Base-by-base conservation (phyloP, 2,329 filamentous ascomycete species). In the Microdochium nivale region DNA sequence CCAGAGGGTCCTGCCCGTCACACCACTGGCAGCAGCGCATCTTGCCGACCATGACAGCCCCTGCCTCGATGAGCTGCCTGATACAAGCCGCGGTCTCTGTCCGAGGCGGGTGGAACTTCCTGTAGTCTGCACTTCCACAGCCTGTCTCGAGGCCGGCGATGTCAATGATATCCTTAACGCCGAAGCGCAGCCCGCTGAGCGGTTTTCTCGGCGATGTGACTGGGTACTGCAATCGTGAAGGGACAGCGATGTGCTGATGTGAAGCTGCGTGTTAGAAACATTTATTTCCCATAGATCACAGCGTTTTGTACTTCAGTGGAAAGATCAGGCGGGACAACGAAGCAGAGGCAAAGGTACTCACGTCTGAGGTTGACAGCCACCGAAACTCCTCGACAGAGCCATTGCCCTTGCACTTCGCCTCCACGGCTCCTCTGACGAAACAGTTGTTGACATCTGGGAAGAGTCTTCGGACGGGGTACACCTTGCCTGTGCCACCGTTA, bases 1-100 rank as follows among this genome's bases (percentile, higher is more conserved):
- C 53, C 5, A 57, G 27, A 16, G 56, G 55, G 40, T 57, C 53
- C 24, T 60, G 56, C 2, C 57, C 55, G 43, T 59, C 55, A 30
- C 54, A 53, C 50, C 51, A 59, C 49, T 58, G 55, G 35, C 51
- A 51, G 16, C 49, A 54, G 23, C 55, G 50, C 51, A 56, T 49
- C 49, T 59, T 60, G n/a, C 58, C 58, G 8, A 60, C 55, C 51
- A 60, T 48, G 24, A 59, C 48, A n/a, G 59, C 57, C 5, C 56
- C 59, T 16, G 56, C 55, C 5, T 49, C 49, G 8, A 59, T 30
- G 3, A 59, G 52, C 10, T 27, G 37, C n/a, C 33, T 11, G 24
- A 60, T 49, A 47, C 47, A 56, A 14, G 52, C 16, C 4, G 54
- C 51, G 2, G 52, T 55, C 1, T 25, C 3, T 1, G 50, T 30